Evolutionary conservation across 495 filamentous ascomycete genomes (phyloP).

Genomic region (Saxophila tyrrhenica): DNA sequence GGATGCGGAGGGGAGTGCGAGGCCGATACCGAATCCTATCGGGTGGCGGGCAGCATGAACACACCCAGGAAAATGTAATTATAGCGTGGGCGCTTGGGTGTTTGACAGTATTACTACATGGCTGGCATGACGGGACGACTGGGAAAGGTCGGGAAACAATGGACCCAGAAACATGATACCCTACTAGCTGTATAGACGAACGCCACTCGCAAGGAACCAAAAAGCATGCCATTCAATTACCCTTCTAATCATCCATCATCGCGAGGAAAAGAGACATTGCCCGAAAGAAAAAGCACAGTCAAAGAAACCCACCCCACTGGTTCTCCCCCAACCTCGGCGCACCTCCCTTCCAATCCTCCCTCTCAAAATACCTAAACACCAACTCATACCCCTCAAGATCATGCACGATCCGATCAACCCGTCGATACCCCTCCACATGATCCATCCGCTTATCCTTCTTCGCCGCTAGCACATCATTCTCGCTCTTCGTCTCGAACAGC

Average conservation of each 20-base stretch:
- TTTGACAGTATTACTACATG: neutral
- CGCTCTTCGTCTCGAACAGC: conserved; percentile 77
- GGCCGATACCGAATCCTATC: conserved; percentile 3
- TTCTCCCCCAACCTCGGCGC: conserved; percentile 59
- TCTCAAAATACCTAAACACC: conserved; percentile 93
- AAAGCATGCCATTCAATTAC: no score
- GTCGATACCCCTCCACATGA: conserved; percentile 70
- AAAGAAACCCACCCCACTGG: neutral
- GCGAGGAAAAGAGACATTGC: no score
- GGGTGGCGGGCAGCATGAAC: conserved; percentile 14
- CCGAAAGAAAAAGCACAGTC: no score
- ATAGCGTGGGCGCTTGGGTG: neutral
- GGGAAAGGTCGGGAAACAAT: no score
- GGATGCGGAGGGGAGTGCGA: conserved; percentile 4
- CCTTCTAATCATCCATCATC: neutral
- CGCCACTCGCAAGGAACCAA: neutral
- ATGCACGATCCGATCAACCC: conserved; percentile 91
- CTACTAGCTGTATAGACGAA: neutral
- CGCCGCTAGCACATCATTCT: conserved; percentile 34
- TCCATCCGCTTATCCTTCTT: conserved; percentile 63
- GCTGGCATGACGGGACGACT: no score
- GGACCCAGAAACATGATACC: no score
- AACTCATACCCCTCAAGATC: conserved; percentile 96
- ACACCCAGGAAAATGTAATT: neutral
- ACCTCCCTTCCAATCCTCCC: conserved; percentile 79